phyloP scores from a whole-genome alignment of 305 asterid genomes.

The Rubia balearica region DNA sequence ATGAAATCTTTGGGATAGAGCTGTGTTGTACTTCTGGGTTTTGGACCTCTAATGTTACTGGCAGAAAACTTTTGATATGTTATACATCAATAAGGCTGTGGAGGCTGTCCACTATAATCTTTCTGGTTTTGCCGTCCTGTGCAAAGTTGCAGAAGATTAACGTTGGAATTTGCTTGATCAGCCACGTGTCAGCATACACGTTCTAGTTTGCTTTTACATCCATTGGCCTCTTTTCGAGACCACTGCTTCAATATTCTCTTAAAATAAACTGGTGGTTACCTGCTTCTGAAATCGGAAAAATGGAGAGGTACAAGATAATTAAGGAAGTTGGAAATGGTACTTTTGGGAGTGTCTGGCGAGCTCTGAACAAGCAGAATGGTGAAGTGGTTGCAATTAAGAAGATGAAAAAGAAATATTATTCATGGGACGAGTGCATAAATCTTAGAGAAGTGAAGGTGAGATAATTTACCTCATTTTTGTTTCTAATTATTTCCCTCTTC shows the following conservation, averaged over 20 bases:
- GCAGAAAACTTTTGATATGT: constrained; percentile 24
- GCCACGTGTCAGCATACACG: constrained; percentile 29
- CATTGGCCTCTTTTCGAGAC: constrained; percentile 21
- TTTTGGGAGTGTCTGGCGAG: constrained; percentile 93
- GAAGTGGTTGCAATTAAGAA: constrained; percentile 97
- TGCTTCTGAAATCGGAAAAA: constrained; percentile 36
- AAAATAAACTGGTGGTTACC: constrained; percentile 30
- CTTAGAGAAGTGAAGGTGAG: constrained; percentile 93
- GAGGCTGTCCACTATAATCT: constrained; percentile 34
- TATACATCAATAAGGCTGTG: constrained; percentile 41
- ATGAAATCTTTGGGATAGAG: constrained; percentile 26
- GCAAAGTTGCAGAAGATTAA: constrained; percentile 31
- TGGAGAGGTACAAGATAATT: constrained; percentile 90
- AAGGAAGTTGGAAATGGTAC: constrained; percentile 95
- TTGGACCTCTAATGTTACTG: constrained; percentile 23
- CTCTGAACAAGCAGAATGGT: constrained; percentile 73
- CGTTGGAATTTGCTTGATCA: constrained; percentile 45
- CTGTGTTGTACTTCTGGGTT: constrained; percentile 20
- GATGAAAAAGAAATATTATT: constrained; percentile 80
- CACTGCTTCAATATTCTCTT: constrained; percentile 24
- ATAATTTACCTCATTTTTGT: constrained; percentile 8
- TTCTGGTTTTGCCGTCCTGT: constrained; percentile 27
- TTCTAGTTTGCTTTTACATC: constrained; percentile 26
- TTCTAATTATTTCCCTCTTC: constrained; percentile 1
- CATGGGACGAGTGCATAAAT: constrained; percentile 94